A percentile compares a stretch with the other conserved stretches of the same genome.
Conservation (phyloP, 139 green algal genomes). For the Coelastrella sp. region DNA sequence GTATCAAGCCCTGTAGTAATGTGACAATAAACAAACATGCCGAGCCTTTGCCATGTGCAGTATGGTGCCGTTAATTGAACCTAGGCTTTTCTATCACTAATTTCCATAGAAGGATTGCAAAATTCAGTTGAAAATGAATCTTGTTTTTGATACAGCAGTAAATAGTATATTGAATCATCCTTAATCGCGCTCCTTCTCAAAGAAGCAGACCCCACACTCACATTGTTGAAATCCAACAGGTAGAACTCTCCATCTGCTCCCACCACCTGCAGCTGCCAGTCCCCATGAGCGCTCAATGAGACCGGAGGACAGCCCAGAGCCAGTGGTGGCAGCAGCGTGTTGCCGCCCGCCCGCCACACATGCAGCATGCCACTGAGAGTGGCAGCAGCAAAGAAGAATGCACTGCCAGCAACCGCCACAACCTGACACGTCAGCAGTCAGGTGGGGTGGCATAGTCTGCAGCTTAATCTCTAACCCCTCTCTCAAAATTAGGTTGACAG, state of each 20-base stretch:
- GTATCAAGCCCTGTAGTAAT: too few relatives aligned
- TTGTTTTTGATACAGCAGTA: too few relatives aligned
- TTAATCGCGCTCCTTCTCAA: too few relatives aligned
- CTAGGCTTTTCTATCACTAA: too few relatives aligned
- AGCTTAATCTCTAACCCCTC: too few relatives aligned
- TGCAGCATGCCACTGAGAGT: slow-evolving; percentile 21
- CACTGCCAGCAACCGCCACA: slow-evolving; percentile 8
- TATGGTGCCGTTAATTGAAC: too few relatives aligned
- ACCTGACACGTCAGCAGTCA: slow-evolving; percentile 1
- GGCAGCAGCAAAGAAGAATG: slow-evolving; percentile 19
- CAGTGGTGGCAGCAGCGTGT: slow-evolving; percentile 28
- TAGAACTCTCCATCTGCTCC: slow-evolving; percentile 10
- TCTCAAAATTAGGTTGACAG: too few relatives aligned
- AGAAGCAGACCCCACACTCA: not conserved
- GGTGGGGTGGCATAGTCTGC: not conserved
- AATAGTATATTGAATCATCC: too few relatives aligned
- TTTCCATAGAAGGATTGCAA: too few relatives aligned
- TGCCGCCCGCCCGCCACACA: not conserved
- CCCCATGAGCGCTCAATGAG: slow-evolving; percentile 1
- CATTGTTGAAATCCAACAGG: slow-evolving; percentile 4
- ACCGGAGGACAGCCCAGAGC: slow-evolving; percentile 28
- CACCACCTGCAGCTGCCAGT: slow-evolving; percentile 29
- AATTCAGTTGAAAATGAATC: too few relatives aligned
- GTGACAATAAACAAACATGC: too few relatives aligned
- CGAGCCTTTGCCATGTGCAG: too few relatives aligned